Conservation (phyloP, 352 stramenopile genomes). For the Pythium aquatile region DNA sequence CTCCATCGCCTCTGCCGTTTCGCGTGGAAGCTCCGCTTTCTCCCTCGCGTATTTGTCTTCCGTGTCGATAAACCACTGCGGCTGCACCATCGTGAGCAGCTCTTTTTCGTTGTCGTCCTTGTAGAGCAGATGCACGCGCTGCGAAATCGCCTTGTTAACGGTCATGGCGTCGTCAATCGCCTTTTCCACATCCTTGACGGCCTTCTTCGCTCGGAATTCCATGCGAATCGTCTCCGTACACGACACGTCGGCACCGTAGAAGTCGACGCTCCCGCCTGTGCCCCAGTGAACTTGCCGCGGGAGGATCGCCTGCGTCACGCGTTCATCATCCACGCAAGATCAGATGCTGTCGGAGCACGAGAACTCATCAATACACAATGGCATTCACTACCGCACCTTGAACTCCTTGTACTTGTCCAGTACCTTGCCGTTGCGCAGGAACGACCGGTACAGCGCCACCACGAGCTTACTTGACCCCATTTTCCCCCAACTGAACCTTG, state of each 20-base stretch:
- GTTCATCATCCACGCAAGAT: neutral
- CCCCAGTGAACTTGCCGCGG: conserved; percentile 62
- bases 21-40: conserved; percentile 26
- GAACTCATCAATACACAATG: neutral
- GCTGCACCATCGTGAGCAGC: conserved; percentile 38
- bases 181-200: conserved; percentile 23
- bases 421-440: conserved; percentile 63
- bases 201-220: conserved; percentile 40
- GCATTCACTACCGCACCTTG: conserved; percentile 38
- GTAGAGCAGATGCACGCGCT: conserved; percentile 68
- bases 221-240: conserved; percentile 49
- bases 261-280: conserved; percentile 52
- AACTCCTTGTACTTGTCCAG: conserved; percentile 56
- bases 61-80: conserved; percentile 35
- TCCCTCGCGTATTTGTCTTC: conserved; percentile 54
- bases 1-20: conserved; percentile 35
- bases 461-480: conserved; percentile 57
- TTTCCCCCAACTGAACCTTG: conserved; percentile 6
- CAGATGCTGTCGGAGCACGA: neutral
- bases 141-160: conserved; percentile 60
- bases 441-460: conserved; percentile 67
- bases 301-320: conserved; percentile 47
- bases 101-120: conserved; percentile 40
- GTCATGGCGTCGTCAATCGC: conserved; percentile 63
- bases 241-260: conserved; percentile 53